Evolutionary conservation across 2,329 filamentous ascomycete genomes (phyloP), one percentile per base, ranked within the genome.

Genomic region (Myriosclerotinia duriaeana): DNA sequence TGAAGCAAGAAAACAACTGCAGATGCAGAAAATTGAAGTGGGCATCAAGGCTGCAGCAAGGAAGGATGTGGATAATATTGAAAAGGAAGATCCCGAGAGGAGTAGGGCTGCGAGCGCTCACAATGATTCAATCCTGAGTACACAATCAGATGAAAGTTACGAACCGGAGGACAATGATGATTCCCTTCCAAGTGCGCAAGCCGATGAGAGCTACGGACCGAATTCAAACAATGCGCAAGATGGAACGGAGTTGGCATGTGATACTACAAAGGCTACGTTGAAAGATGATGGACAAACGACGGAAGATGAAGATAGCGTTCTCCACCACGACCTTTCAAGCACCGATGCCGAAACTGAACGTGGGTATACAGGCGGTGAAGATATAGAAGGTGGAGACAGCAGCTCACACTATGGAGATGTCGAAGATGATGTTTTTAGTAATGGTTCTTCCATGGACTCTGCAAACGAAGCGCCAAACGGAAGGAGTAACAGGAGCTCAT

Each of bases 21-120:
- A 74, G 36, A 67, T 74, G 6, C 69, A 73, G 22, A 66, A 71
- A 6, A 83, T 84, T 2, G 82, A 85, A 70, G 83, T 81, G 8
- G 76, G 84, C 46, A 85, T 86, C 67, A 82, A 84, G 42, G 80
- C 80, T 34, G 83, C 83, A 0, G 83, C 83, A 1, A 78, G 80
- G 61, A 81, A 81, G 30, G 82, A 85, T 17, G 78, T 85, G 12
- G 80, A 79, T 2, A 80, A 79, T 52, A 79, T 84, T 20, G 80
- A 82, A 65, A 72, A 78, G 46, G 76, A 79, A 48, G 74, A 73
- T 64, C 77, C 12, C 44, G 12, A 6, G 5, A 36, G 48, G 50
- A 17, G 22, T 34, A n/a, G 6, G 20, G 12, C 50, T 17, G 26
- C 69, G 36, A 71, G 66, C 14, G 71, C 67, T 26, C 65, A 69